Percentiles rank a stretch among this genome's conserved stretches.
Conservation (phyloP, 352 stramenopile species). For the Phytophthora crassamura region DNA sequence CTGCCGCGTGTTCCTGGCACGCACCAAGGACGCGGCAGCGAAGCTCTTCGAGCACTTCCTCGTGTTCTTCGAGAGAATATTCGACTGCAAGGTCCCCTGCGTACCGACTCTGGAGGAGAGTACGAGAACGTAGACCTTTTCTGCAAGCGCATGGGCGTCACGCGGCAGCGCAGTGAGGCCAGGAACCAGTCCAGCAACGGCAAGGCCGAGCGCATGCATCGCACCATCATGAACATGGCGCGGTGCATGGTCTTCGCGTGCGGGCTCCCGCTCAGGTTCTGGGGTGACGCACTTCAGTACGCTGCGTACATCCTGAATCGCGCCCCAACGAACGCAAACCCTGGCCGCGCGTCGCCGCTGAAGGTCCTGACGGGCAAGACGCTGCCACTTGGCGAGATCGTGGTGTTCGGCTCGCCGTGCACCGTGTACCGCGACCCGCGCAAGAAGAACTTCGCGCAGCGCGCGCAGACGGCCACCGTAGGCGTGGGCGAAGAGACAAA, state of each 20-base stretch:
- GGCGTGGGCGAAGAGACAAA: constrained; percentile 22
- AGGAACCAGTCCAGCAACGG: constrained; percentile 37
- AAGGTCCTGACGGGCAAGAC: too few relatives aligned
- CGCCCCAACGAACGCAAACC: constrained; percentile 21
- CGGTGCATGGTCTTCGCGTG: constrained; percentile 40
- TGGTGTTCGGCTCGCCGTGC: constrained; percentile 8
- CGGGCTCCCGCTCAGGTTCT: constrained; percentile 31
- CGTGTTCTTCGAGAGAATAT: background rate
- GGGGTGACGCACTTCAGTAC: constrained; percentile 36
- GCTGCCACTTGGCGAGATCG: constrained; percentile 5
- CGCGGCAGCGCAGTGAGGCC: constrained; percentile 29
- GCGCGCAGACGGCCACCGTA: constrained; percentile 4
- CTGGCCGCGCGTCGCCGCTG: background rate
- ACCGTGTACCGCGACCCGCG: constrained; percentile 10
- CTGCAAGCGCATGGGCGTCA: constrained; percentile 25
- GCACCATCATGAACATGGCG: constrained; percentile 31
- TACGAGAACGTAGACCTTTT: constrained; percentile 39
- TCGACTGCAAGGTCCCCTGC: constrained; percentile 6
- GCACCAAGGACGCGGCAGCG: constrained; percentile 13
- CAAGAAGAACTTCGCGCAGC: constrained; percentile 8
- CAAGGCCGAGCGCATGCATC: constrained; percentile 26
- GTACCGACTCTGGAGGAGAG: constrained; percentile 27
- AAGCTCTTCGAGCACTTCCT: constrained; percentile 22
- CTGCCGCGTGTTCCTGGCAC: constrained; percentile 17
- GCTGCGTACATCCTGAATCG: constrained; percentile 38